These are phyloP conservation scores for Magnusiomyces ingens DNA, from an alignment of 1,139 yeast species.

Conservation along the genomic window DNA sequence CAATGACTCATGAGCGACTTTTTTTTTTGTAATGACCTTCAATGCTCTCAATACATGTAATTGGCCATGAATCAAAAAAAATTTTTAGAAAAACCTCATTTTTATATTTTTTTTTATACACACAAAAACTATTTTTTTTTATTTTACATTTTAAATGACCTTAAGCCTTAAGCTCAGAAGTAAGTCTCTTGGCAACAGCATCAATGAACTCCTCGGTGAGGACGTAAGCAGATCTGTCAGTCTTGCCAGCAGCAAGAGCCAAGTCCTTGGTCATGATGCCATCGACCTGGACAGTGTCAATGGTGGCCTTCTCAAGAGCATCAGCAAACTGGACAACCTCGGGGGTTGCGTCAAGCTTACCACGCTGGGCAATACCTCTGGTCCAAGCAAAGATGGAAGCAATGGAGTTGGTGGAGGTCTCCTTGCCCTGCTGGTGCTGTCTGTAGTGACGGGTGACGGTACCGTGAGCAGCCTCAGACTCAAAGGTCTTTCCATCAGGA, in stretches of 20 bases:
- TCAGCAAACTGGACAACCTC: slow-evolving; percentile 76
- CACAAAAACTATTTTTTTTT: background rate
- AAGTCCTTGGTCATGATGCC: slow-evolving; percentile 93
- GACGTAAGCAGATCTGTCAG: slow-evolving; percentile 72
- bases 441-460: slow-evolving; percentile 95
- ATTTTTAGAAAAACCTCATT: background rate
- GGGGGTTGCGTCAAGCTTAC: slow-evolving; percentile 77
- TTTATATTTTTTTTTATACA: background rate
- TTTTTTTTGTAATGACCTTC: no score
- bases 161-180: slow-evolving; percentile 24
- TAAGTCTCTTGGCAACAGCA: slow-evolving; percentile 56
- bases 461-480: slow-evolving; percentile 96
- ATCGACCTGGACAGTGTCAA: slow-evolving; percentile 79
- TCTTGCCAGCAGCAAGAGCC: slow-evolving; percentile 81
- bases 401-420: slow-evolving; percentile 95
- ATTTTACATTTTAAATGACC: background rate
- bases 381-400: slow-evolving; percentile 99
- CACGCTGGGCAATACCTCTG: slow-evolving; percentile 86
- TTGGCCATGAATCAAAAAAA: background rate
- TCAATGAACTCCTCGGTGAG: slow-evolving; percentile 88
- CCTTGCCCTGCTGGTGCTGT: slow-evolving; percentile 91
- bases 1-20: background rate
- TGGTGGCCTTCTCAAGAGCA: slow-evolving; percentile 69
- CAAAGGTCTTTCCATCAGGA: slow-evolving; percentile 93
- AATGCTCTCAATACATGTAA: background rate